Conservation (phyloP, 2,329 filamentous ascomycete genomes). For the Claviceps humidiphila region DNA sequence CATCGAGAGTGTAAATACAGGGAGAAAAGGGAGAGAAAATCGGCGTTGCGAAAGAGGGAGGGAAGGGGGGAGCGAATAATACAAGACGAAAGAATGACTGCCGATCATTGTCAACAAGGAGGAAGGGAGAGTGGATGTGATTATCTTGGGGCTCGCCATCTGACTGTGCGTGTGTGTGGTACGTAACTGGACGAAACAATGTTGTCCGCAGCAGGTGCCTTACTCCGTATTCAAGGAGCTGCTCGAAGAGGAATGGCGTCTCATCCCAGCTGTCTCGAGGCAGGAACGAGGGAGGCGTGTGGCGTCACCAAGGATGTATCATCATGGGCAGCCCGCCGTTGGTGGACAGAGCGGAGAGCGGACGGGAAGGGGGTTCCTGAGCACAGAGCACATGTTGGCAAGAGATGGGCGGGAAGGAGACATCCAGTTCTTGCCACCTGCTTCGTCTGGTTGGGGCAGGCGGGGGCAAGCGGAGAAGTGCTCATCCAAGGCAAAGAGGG, state of each 20-base stretch:
- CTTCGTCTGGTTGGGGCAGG: neutral
- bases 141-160: constrained; percentile 2
- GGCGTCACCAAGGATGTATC: neutral
- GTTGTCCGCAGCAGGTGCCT: too few species aligned
- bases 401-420: neutral
- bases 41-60: neutral
- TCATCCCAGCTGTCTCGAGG: constrained; percentile 21
- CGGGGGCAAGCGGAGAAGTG: neutral
- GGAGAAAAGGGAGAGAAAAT: neutral
- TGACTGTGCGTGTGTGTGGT: neutral
- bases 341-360: neutral
- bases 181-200: neutral
- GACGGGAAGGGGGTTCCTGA: neutral
- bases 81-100: neutral
- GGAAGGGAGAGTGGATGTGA: neutral
- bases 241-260: constrained; percentile 17
- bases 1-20: neutral
- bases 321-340: neutral
- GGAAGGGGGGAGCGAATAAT: neutral
- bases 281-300: constrained; percentile 18
- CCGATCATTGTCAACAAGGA: neutral
- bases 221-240: neutral
- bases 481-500: neutral
- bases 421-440: neutral
- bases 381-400: neutral